Base-by-base conservation (phyloP, 139 green algal genomes). In the Volvox africanus region DNA sequence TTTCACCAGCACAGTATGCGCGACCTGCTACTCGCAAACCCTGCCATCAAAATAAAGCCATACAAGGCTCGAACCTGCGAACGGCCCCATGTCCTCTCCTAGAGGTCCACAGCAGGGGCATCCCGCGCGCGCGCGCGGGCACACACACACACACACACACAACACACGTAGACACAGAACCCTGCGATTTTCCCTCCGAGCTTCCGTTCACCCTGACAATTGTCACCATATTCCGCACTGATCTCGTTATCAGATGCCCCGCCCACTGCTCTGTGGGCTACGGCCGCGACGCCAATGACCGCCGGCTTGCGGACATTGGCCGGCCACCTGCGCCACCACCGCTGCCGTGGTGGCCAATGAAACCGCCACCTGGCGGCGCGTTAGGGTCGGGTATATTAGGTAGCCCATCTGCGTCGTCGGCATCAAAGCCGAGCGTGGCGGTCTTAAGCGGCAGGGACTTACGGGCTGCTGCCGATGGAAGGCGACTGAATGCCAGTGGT, bases 331-430 rank as follows among this genome's bases (percentile, higher is more conserved):
- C 12, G 11, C 81, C 30, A 1, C 81, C 55, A 20, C 61, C 81
- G 30, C n/a, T 35, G 28, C 76, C 33, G 32, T 61, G 16, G 73
- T 80, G 76, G 78, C 36, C 78, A 9, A 33, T 21, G 35, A 69
- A 30, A 11, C 62, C 21, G 33, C 61, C 30, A 18, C 26, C 28
- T 6, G 85, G 67, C 83, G 26, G 14, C 33, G 62, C 83, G 20
- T 81, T 71, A 19, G 85, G 85, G 85, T 89, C 85, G n/a, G 85
- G 83, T 17, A 89, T 33, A n/a, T 12, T 55, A 1, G 82, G 82
- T 36, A 88, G 82, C 1, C 83, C 83, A 12, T 61, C 69, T 1
- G 14, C 28, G 13, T 89, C 69, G 44, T 89, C 37, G 1, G 6
- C 37, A 14, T 76, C 86, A 35, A 90, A 90, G 18, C 85, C 85